phyloP scores from a whole-genome alignment of 257 asterid genomes.

The Solanum infundibuliforme region DNA sequence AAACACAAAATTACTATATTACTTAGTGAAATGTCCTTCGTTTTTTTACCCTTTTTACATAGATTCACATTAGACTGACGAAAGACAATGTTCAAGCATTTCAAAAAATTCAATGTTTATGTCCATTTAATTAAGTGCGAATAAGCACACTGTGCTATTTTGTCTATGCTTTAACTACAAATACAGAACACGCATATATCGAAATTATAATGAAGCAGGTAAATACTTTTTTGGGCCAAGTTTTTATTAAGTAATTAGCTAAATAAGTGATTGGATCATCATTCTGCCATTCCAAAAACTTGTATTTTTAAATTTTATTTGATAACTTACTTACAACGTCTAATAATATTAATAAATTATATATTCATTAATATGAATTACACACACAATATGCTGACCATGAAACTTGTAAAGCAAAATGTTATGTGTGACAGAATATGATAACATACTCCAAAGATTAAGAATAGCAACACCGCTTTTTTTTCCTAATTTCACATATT shows the following conservation, averaged over 20 bases:
- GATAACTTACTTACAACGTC: not conserved
- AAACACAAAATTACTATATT: not conserved
- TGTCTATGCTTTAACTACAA: no score
- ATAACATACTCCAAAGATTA: not conserved
- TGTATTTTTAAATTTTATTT: not conserved
- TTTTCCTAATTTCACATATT: not conserved
- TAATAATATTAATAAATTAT: no score
- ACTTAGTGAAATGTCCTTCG: not conserved
- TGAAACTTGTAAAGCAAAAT: not conserved
- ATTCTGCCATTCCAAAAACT: no score
- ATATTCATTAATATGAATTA: no score
- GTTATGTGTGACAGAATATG: not conserved
- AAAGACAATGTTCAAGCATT: not conserved
- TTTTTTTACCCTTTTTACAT: no score
- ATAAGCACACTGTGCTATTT: not conserved
- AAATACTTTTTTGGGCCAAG: not conserved
- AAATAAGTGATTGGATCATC: not conserved
- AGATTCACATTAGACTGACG: no score
- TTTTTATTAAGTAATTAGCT: not conserved
- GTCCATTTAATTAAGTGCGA: not conserved
- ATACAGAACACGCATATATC: no score
- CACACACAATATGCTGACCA: not conserved
- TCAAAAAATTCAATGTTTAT: not conserved
- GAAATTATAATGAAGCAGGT: no score
- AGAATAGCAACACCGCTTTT: not conserved